Evolutionary conservation across 257 asterid genomes (phyloP), one percentile per base, ranked within the genome.

Genomic region (Ophiorrhiza pumila): DNA sequence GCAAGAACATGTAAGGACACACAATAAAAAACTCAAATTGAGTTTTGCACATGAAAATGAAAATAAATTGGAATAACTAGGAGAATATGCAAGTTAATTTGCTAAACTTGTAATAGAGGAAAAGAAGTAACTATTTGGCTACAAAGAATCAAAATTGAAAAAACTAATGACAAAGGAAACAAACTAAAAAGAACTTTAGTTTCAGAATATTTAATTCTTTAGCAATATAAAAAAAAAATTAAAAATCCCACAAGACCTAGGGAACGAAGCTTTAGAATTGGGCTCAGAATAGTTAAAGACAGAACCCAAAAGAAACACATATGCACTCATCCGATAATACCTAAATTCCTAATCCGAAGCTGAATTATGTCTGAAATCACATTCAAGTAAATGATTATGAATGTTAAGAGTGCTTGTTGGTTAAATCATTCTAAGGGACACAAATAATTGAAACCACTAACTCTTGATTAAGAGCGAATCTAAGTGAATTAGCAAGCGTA

Each of bases 381-480:
- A 29, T 67, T 27, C 23, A 64, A 22, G 34, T 39, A 37, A 10
- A 63, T n/a, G 52, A 64, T 64, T 2, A n/a, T 45, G 12, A 42
- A 46, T 45, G 42, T 14, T 27, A 41, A n/a, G 37, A 56, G 23
- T 50, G 35, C 47, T 37, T 18, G 6, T 7, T 22, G 49, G 13
- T 6, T 14, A 14, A 47, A n/a, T n/a, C 46, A 31, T 1, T 20
- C 15, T 31, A 22, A 32, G 45, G 29, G 22, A 0, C 20, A 63
- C 45, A 39, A 37, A 18, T 4, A 63, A 37, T 35, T 37, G 42
- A 60, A 20, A 20, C 34, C 76, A 83, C 96, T 83, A 46, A 91
- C 97, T 93, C 98, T 88, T 88, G 93, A 85, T 91, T 94, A 49
- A 94, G 89, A n/a, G 80, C 56, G 69, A 82, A 90, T 87, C 97